Base-by-base conservation (phyloP, 2,329 filamentous ascomycete genomes). In the Cladosporium sp. region DNA sequence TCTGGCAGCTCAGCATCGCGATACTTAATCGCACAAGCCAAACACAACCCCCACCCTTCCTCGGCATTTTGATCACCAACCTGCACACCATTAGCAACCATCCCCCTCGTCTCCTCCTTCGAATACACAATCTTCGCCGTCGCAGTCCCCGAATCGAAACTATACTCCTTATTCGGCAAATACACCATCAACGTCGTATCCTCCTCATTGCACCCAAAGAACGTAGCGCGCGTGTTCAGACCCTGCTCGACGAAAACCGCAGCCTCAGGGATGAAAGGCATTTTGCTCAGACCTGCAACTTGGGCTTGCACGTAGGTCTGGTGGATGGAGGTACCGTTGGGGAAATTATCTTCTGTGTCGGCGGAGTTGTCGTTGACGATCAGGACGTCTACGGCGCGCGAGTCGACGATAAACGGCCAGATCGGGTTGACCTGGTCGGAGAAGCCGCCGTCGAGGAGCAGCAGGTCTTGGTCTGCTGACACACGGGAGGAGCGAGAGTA, bases 311-410 rank as follows among this genome's bases (percentile, higher is more conserved):
- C 78, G 77, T 87, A 89, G 21, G 85, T 86, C 66, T 85, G 83
- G 65, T 82, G 80, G 63, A 88, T 76, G 62, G 86, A 85, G 41
- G 83, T 84, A 65, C 87, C 88, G 74, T 89, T 85, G 69, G 88
- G 88, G 82, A 85, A 90, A 76, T 80, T 78, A 72, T 78, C 79
- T 58, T 79, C 74, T 0, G 85, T 88, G 77, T 90, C 88, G 71
- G 86, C 87, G 5, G 83, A 85, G 62, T 87, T 87, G 78, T 90
- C 88, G 73, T 87, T 82, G 59, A 87, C 87, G 75, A 90, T 84
- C 73, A 90, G 82, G 62, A 90, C 84, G 74, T 89, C 86, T 68
- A 90, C 81, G 66, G 79, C 75, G 65, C 87, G 84, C 7, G 79
- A 70, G 59, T 80, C 78, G 64, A 84, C 82, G 70, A 86, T 77